A percentile compares a stretch with the other conserved stretches of the same genome.
phyloP scores from a whole-genome alignment of 768 basidiomycete genomes.

The Plicaturopsis crispa region DNA sequence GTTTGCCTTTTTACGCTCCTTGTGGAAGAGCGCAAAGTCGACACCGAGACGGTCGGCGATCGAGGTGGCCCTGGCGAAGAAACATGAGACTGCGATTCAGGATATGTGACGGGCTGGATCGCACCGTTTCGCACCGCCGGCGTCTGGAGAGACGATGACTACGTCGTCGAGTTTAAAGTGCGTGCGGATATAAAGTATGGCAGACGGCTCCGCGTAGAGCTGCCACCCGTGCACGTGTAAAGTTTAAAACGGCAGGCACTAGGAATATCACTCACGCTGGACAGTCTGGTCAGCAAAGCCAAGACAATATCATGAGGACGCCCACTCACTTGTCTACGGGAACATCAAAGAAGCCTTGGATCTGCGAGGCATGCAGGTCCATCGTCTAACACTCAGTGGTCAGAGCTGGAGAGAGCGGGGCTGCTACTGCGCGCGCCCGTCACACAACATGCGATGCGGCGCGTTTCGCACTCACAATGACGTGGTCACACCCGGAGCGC shows the following conservation, averaged over 20 bases:
- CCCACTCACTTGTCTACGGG: conserved; percentile 94
- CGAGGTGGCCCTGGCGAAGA: conserved; percentile 73
- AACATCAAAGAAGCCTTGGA: conserved; percentile 99
- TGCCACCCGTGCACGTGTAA: conserved; percentile 23
- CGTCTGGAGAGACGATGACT: conserved; percentile 96
- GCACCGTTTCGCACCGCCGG: conserved; percentile 95
- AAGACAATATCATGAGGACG: conserved; percentile 5
- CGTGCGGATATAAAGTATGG: conserved; percentile 89
- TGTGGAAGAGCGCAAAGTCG: conserved; percentile 98
- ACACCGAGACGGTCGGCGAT: conserved; percentile 94
- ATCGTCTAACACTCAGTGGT: conserved; percentile 88
- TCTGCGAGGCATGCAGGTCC: conserved; percentile 98
- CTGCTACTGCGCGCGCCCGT: conserved; percentile 4
- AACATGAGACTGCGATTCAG: conserved; percentile 10
- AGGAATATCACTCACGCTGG: conserved; percentile 40
- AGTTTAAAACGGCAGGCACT: conserved; percentile 8
- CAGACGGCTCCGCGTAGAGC: conserved; percentile 95
- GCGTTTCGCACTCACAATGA: conserved; percentile 76
- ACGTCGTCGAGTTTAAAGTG: conserved; percentile 81
- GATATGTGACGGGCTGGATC: conserved; percentile 9
- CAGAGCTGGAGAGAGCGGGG: no score
- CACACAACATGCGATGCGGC: no score
- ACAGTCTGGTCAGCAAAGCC: conserved; percentile 4
- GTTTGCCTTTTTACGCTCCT: conserved; percentile 96
- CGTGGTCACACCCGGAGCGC: conserved; percentile 90